Base-by-base conservation (phyloP, 2,329 filamentous ascomycete species). In the Sporothrix inflata region DNA sequence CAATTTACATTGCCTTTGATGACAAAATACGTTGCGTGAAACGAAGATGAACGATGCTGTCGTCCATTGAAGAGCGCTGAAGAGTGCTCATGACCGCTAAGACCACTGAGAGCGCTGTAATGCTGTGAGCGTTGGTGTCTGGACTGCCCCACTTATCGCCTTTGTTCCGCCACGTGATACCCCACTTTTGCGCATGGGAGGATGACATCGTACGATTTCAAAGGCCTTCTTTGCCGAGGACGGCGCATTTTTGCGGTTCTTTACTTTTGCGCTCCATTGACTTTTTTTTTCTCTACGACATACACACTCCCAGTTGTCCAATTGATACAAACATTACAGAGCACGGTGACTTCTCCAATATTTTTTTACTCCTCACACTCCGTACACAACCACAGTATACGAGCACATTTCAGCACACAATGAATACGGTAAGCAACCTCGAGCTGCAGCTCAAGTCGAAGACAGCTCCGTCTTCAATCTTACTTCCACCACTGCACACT, bases 381-480 rank as follows among this genome's bases (percentile, higher is more conserved):
- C 24, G 12, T 16, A 66, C 2, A 16, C 60, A 45, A 24, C 60
- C 38, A 14, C 38, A 24, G n/a, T 27, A 14, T 65, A 14, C 34
- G 51, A 34, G 12, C 69, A 63, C 40, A 49, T 6, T 38, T n/a
- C 57, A 60, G 21, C 12, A 57, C 34, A 72, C 38, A 40, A 75
- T 75, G 74, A 75, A 75, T 67, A 75, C 73, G 38, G 73, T 75
- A 70, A 72, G 70, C 69, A 45, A 49, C 24, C 49, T 24, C 14
- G 21, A 65, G 60, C 60, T 45, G 7, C 14, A 12, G 4, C 12
- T 16, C 51, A 19, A 38, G 16, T 51, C 14, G 24, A n/a, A 66
- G 40, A 12, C 49, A 8, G 49, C 49, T 9, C n/a, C 7, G 8
- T 12, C 65, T 38, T 16, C 14, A 0, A 2, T 27, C 11, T 14